Percentiles rank a stretch among this genome's conserved stretches.
Evolutionary conservation across 2,329 filamentous ascomycete species (phyloP).

Genomic region (Sclerotinia nivalis): DNA sequence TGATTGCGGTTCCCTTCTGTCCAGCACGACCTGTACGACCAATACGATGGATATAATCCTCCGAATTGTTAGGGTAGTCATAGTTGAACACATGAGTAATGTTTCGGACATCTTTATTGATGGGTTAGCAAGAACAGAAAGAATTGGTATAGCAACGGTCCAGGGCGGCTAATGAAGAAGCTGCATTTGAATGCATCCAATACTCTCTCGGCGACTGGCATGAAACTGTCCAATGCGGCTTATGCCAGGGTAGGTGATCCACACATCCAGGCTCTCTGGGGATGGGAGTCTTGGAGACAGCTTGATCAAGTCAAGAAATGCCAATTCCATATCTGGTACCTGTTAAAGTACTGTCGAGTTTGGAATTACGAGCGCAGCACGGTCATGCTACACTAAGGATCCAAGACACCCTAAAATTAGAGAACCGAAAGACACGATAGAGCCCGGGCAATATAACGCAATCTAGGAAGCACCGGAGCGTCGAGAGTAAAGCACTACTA

Average conservation of each 20-base stretch:
- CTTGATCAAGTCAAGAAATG: slow-evolving; percentile 80
- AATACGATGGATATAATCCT: slow-evolving; percentile 97
- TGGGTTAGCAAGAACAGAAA: slow-evolving; percentile 77
- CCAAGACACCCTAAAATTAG: slow-evolving; percentile 80
- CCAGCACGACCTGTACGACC: slow-evolving; percentile 96
- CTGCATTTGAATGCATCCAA: slow-evolving; percentile 43
- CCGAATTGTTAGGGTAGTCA: slow-evolving; percentile 99
- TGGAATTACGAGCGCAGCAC: slow-evolving; percentile 75
- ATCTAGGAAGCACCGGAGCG: slow-evolving; percentile 83
- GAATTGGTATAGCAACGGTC: slow-evolving; percentile 60
- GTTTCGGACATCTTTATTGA: slow-evolving; percentile 96
- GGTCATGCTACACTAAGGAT: slow-evolving; percentile 68
- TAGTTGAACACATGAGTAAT: slow-evolving; percentile 99
- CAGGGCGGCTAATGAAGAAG: slow-evolving; percentile 49
- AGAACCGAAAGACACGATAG: slow-evolving; percentile 81
- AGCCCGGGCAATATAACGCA: slow-evolving; percentile 92
- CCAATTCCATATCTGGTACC: slow-evolving; percentile 77
- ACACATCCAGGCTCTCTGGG: slow-evolving; percentile 59
- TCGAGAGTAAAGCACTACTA: slow-evolving; percentile 85
- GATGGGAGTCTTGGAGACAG: slow-evolving; percentile 67
- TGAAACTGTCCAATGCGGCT: slow-evolving; percentile 44
- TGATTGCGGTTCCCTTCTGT: slow-evolving; percentile 93
- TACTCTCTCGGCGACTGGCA: slow-evolving; percentile 45
- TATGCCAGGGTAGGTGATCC: slow-evolving; percentile 54
- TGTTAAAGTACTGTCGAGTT: slow-evolving; percentile 63